Conservation (phyloP, 345 rosid species). For the Eucalyptus erythrocorys region DNA sequence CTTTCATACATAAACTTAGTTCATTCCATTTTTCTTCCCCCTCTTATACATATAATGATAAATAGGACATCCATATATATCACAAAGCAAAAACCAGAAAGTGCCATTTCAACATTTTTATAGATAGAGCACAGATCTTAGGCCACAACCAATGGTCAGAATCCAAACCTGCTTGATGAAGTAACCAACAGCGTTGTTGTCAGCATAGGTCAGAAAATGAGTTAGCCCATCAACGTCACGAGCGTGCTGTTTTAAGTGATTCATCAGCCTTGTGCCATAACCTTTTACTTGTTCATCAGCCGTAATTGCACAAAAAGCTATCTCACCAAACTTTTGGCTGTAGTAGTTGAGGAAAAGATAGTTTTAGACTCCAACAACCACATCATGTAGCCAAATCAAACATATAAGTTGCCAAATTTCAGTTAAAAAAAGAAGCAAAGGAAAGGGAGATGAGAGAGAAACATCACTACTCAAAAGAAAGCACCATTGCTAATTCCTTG, state of each 20-base stretch:
- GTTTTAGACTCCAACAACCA: background rate
- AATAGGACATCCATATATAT: background rate
- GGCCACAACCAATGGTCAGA: background rate
- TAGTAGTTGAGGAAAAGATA: background rate
- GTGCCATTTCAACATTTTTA: background rate
- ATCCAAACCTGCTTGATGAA: slow-evolving; percentile 78
- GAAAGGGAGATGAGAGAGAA: background rate
- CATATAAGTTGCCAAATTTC: background rate
- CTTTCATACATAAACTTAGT: background rate
- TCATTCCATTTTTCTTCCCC: background rate
- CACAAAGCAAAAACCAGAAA: background rate
- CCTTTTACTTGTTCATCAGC: slow-evolving; percentile 99
- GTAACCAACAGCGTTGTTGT: slow-evolving; percentile 98
- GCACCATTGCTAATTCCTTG: background rate
- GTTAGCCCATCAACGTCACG: slow-evolving; percentile 96
- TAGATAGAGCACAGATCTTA: background rate
- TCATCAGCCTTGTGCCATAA: slow-evolving; percentile 98
- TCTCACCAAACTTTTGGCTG: slow-evolving; percentile 99
- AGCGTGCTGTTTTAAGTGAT: slow-evolving; percentile 95
- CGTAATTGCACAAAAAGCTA: slow-evolving; percentile 99
- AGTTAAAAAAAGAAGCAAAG: background rate
- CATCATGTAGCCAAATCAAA: background rate
- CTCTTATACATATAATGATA: background rate
- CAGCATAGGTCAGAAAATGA: slow-evolving; percentile 96
- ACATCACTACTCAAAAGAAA: background rate